Base-by-base conservation (phyloP, 1,284 basidiomycete species). In the Moesziomyces sp. region DNA sequence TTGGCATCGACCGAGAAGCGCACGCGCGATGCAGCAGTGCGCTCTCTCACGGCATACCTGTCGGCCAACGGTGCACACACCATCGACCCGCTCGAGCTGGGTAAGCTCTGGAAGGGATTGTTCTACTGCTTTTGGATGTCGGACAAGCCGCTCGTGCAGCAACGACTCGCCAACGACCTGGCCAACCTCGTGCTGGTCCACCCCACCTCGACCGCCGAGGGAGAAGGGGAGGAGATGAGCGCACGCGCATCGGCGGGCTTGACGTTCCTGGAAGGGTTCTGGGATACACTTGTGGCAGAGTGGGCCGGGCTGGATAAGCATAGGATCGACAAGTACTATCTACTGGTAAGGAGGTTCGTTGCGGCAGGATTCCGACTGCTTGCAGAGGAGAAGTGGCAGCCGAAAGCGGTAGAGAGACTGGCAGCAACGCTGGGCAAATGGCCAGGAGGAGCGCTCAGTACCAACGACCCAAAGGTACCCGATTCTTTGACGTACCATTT, bases 111-210 rank as follows among this genome's bases (percentile, higher is more conserved):
- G 96, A 97, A 98, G 85, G 96, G 95, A 0, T 88, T 99, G 53
- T 99, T 97, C 85, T 98, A 97, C 85, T 97, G 82, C 59, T 98
- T 96, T 85, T 99, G 95, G 95, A 98, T 98, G 94, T 97, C 94
- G 3, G 96, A 99, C 86, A 99, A 99, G 84, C 95, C 96, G 7
- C 87, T 96, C 3, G 91, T 99, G 5, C 96, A 99, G 84, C 97
- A 99, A 85, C 90, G 90, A 4, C 88, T 99, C 8, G 94, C 96
- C 0, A 87, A 88, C 10, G 93, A 96, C 78, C 86, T 99, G 24
- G 90, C 96, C 11, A 90, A 93, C 62, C 87, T 98, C 38, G 70
- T 83, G 2, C 74, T 82, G 0, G 49, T 68, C n/a, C 64, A 71
- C 5, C 66, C 76, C 10, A 13, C 45, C 1, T 3, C n/a, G 6